These are phyloP conservation scores for Ganoderma lingzhi DNA, from an alignment of 1,284 basidiomycete genomes.

Conservation along the genomic window DNA sequence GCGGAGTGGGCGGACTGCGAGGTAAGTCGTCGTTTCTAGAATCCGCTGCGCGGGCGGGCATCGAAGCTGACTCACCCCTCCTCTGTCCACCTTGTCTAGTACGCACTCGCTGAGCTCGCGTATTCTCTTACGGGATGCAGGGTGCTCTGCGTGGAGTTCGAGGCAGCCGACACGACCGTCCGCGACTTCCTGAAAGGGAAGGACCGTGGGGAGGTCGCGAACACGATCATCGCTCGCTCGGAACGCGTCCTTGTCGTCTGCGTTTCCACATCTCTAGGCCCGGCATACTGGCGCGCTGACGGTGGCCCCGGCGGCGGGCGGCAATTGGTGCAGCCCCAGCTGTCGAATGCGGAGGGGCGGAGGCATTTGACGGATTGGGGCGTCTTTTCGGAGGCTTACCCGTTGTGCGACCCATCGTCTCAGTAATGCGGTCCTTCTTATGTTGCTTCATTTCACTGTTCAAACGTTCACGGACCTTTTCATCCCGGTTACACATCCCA, in stretches of 20 bases:
- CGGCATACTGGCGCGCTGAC: background rate
- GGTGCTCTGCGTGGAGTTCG: background rate
- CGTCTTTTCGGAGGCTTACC: background rate
- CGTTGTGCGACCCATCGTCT: background rate
- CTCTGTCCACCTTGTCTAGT: background rate
- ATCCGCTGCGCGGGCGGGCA: background rate
- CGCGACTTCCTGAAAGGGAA: background rate
- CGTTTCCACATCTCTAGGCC: background rate
- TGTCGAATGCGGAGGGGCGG: background rate
- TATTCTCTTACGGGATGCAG: background rate
- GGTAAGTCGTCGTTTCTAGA: background rate
- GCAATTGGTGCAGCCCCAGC: background rate
- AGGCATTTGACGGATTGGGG: background rate
- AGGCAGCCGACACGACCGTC: background rate
- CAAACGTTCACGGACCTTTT: too few relatives aligned
- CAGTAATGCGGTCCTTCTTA: background rate
- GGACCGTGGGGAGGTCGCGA: background rate
- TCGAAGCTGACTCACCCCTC: background rate
- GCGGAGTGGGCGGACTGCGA: background rate
- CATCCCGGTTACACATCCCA: background rate
- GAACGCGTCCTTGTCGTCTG: background rate
- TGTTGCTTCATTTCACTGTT: background rate
- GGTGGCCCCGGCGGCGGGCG: background rate
- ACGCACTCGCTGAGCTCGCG: background rate
- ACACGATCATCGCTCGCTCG: background rate